Percentiles rank a stretch among this genome's conserved stretches.
Conservation (phyloP, 78 protist genomes). For the Dictyostelium purpureum region DNA sequence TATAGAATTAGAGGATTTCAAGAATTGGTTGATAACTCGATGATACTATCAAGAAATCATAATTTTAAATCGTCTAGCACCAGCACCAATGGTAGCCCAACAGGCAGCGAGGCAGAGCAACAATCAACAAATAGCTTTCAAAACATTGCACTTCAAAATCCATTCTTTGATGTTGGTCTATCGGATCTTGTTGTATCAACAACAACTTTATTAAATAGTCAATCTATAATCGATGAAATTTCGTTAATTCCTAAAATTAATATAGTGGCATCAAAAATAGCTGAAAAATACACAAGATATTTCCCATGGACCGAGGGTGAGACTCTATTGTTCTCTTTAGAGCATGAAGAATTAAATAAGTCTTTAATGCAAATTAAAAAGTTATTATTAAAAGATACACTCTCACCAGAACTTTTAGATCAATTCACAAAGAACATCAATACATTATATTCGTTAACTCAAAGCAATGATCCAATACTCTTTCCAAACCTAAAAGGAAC, state of each 20-base stretch:
- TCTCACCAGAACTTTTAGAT: conserved; percentile 19
- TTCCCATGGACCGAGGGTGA: conserved; percentile 51
- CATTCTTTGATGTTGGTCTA: conserved; percentile 35
- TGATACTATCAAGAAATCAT: background rate
- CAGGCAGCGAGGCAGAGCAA: background rate
- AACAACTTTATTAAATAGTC: background rate
- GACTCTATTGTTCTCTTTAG: conserved; percentile 21
- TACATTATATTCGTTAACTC: background rate
- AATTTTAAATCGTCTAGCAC: background rate
- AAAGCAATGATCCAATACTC: conserved; percentile 11
- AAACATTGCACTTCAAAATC: background rate
- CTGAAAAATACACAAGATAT: conserved; percentile 40
- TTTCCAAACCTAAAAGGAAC: conserved; percentile 26
- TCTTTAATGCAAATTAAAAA: background rate
- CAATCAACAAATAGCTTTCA: background rate
- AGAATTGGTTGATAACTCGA: conserved; percentile 15
- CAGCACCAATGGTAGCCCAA: background rate
- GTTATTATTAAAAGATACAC: conserved; percentile 7
- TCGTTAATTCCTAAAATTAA: background rate
- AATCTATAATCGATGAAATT: conserved; percentile 1
- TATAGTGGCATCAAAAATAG: background rate
- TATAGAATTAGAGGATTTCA: conserved; percentile 15
- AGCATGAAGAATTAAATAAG: conserved; percentile 29
- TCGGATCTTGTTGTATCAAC: too few relatives aligned
- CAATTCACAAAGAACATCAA: background rate